Conservation (phyloP, 202 grass and related monocot genomes). For the Schoenoplectus triqueter region DNA sequence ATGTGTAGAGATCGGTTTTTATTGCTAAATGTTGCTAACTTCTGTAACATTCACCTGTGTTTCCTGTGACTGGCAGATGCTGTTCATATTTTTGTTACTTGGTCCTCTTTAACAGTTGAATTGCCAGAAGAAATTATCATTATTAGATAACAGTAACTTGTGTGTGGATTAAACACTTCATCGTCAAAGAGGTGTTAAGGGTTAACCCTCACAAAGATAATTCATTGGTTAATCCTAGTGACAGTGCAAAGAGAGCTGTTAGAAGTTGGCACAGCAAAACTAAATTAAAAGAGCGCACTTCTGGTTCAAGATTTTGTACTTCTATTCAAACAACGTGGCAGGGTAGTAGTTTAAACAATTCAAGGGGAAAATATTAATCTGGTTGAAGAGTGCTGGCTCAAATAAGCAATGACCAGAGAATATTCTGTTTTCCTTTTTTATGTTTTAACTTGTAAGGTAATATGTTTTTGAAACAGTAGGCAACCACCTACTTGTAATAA, state of each 20-base stretch:
- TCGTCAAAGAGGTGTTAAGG: not conserved
- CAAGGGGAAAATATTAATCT: too few species aligned
- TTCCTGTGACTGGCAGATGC: not conserved
- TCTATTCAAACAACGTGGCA: too few species aligned
- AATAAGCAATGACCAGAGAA: too few species aligned
- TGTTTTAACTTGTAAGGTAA: too few species aligned
- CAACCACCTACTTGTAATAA: too few species aligned
- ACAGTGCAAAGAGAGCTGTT: not conserved
- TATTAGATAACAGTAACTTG: not conserved
- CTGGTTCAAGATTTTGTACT: not conserved
- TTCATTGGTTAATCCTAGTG: not conserved
- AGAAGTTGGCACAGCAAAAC: not conserved
- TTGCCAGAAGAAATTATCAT: not conserved
- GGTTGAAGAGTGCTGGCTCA: too few species aligned
- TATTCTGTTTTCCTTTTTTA: too few species aligned
- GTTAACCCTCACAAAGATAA: not conserved
- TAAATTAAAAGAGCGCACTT: not conserved
- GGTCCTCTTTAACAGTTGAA: not conserved
- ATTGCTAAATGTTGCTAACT: conserved; percentile 10
- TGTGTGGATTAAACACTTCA: not conserved
- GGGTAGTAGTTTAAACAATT: too few species aligned
- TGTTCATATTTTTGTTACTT: not conserved
- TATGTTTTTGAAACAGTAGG: too few species aligned
- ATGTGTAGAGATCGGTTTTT: not conserved
- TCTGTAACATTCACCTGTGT: not conserved